Conservation (phyloP, 257 asterid genomes). For the Solanum acaule region DNA sequence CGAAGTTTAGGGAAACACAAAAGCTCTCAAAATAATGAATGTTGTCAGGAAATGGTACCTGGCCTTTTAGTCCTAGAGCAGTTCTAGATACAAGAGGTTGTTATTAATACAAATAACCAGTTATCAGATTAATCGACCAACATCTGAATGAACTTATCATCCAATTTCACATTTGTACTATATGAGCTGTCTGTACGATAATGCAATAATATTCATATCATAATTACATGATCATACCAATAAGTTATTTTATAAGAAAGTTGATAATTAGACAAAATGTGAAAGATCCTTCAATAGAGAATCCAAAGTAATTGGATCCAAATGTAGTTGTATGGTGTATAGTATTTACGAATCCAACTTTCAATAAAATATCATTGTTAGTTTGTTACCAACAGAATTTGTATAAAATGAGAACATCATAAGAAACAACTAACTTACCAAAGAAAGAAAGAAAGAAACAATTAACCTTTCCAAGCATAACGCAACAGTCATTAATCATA, state of each 20-base stretch:
- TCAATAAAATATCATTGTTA: not conserved
- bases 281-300: not conserved
- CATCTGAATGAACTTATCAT: too few relatives aligned
- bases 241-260: not conserved
- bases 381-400: not conserved
- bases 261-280: not conserved
- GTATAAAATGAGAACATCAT: not conserved
- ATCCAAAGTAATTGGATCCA: too few relatives aligned
- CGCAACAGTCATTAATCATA: conserved; percentile 94
- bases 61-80: too few relatives aligned
- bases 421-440: not conserved
- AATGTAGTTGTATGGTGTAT: not conserved
- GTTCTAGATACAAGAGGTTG: too few relatives aligned
- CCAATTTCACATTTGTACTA: too few relatives aligned
- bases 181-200: too few relatives aligned
- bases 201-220: too few relatives aligned
- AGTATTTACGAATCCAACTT: not conserved
- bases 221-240: not conserved
- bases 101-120: too few relatives aligned
- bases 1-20: too few relatives aligned
- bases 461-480: conserved; percentile 74
- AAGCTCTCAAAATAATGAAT: too few relatives aligned
- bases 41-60: too few relatives aligned
- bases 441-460: not conserved
- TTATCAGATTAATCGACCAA: too few relatives aligned